Base-by-base conservation (phyloP, 257 asterid species). In the Anisodus acutangulus region DNA sequence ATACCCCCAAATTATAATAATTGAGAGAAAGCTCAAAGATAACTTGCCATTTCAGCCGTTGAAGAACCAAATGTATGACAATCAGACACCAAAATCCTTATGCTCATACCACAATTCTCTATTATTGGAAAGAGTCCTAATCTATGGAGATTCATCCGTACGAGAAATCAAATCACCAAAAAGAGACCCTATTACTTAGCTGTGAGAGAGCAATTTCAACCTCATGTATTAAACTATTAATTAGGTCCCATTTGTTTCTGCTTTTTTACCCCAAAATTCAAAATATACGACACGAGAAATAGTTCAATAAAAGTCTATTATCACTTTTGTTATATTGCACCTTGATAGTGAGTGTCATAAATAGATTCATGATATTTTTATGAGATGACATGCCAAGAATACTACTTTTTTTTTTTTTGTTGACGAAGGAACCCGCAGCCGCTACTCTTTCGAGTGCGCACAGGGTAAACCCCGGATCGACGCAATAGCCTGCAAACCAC, bases 1-100 rank as follows among this genome's bases (percentile, higher is more conserved):
- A 63, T 49, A 26, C 13, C 72, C 55, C 67, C 6, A 47, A 31
- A 39, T 31, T 31, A 41, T 16, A 83, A 87, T 87, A 84, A 87
- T 81, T 84, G 85, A 80, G 35, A 78, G 49, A 13, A 81, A 60
- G 68, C 45, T 71, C 26, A 84, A 80, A 51, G 7, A 43, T 55
- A 84, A 80, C 69, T n/a, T 63, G 51, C 60, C 78, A 67, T 67
- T 15, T 39, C 79, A 79, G 78, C 86, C 39, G 5, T 82, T 16
- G 12, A 54, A 35, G 51, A 68, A 8, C 39, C 76, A 67, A 49
- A 59, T 64, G 83, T 85, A 59, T 43, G 15, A 85, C 17, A 67
- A 55, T 85, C 31, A 84, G 88, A 87, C 82, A 87, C 83, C 83
- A 72, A 68, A 87, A 83, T 85, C 85, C 69, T 39, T 45, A 64